Base-by-base conservation (phyloP, 2,329 filamentous ascomycete genomes). In the Triangularia setosa region DNA sequence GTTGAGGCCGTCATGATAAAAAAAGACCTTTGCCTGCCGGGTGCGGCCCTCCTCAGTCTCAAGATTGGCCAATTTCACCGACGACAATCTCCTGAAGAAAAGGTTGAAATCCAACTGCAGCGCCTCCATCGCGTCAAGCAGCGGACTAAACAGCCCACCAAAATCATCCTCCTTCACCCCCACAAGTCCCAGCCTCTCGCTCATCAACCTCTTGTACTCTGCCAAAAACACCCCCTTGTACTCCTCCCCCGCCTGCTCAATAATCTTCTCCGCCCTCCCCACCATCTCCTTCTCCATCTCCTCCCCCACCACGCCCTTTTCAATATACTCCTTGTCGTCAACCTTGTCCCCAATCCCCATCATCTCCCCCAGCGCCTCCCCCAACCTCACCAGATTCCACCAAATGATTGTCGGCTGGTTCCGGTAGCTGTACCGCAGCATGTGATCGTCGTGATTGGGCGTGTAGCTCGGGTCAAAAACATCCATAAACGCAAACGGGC, bases 321-420 rank as follows among this genome's bases (percentile, higher is more conserved):
- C 11, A 23, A 58, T 14, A 14, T 28, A 30, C 11, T 14, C 18
- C 9, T 33, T 12, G 11, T 33, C 55, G n/a, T 58, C 55, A 14
- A 58, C 5, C 11, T 81, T 79, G 1, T 83, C 77, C 0, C 91
- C 94, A 0, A 90, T 86, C 18, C 94, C 95, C 63, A 99, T 87
- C 1, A 97, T 81, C 77, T 98, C 95, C 21, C 92, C 95, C 0
- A 99, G 75, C 0, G 90, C 86, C 78, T 99, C 95, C 64, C 93
- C 95, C 0, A 99, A 84, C 1, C 95, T 88, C 1, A 97, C 92
- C 0, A 98, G 83, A 72, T 98, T 98, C 95, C 95, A 99, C 95
- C 95, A 99, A 73, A 99, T 95, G 64, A 99, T 91, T 53, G 89
- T 93, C 0, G 95, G 93, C 74, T 99, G 95, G 75, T 97, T 97